phyloP scores from a whole-genome alignment of 345 rosid species.

The Eucalyptus cladocalyx region DNA sequence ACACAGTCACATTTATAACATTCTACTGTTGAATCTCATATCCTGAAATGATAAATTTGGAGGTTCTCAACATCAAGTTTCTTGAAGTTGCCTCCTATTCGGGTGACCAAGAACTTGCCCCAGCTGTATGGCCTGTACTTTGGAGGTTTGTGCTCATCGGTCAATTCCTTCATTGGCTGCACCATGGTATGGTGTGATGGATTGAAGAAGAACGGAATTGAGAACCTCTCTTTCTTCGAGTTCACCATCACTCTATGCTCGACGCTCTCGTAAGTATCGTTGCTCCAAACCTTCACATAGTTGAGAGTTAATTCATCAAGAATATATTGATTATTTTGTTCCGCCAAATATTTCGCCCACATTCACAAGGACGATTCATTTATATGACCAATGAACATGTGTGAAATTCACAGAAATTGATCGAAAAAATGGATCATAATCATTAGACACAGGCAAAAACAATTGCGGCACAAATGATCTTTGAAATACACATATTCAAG shows the following conservation, averaged over 20 bases:
- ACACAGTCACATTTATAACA: not conserved
- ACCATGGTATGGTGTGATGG: constrained; percentile 38
- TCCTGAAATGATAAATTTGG: constrained; percentile 24
- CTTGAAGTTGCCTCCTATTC: constrained; percentile 49
- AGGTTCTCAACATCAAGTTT: constrained; percentile 19
- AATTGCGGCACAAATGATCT: not conserved
- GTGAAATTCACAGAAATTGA: not conserved
- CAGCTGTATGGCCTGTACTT: constrained; percentile 47
- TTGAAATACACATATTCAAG: not conserved
- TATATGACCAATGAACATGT: not conserved
- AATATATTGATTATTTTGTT: not conserved
- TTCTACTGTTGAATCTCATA: not conserved
- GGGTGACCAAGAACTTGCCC: constrained; percentile 54
- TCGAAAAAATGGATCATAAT: not conserved
- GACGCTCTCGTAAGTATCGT: constrained; percentile 62
- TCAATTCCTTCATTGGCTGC: constrained; percentile 57
- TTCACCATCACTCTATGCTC: constrained; percentile 80
- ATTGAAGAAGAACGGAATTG: constrained; percentile 55
- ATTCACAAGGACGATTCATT: not conserved
- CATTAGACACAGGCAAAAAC: not conserved
- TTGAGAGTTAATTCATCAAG: not conserved
- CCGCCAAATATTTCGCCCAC: not conserved
- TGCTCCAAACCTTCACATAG: constrained; percentile 54
- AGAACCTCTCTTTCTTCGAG: constrained; percentile 48
- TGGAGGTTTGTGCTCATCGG: constrained; percentile 8